Conservation (phyloP, 768 basidiomycete genomes). For the Boletales sp. region DNA sequence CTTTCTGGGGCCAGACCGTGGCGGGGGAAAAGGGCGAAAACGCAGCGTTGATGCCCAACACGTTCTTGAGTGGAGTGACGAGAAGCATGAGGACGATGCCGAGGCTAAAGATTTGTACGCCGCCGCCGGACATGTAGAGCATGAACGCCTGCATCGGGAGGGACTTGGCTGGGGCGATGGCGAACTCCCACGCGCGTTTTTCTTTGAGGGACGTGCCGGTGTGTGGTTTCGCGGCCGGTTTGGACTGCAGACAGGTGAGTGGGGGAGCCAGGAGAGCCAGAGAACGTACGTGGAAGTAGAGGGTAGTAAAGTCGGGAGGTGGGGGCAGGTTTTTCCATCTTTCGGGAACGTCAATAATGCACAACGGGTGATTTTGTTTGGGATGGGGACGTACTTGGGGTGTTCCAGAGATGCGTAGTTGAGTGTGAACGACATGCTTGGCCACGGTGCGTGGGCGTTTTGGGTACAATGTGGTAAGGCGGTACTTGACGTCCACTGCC, state of each 20-base stretch:
- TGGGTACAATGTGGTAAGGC: no score
- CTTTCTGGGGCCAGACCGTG: conserved; percentile 66
- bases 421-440: conserved; percentile 26
- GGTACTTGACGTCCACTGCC: no score
- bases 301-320: conserved; percentile 64
- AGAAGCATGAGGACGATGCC: conserved; percentile 95
- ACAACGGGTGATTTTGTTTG: background rate
- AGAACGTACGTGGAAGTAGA: conserved; percentile 18
- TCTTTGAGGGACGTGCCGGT: conserved; percentile 69
- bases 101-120: conserved; percentile 95
- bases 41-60: conserved; percentile 73
- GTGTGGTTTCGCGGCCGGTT: conserved; percentile 36
- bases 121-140: conserved; percentile 97
- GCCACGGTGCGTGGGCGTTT: no score
- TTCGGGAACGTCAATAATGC: background rate
- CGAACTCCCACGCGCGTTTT: conserved; percentile 83
- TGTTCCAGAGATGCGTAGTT: conserved; percentile 31
- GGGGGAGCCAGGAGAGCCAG: background rate
- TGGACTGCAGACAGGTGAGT: conserved; percentile 37
- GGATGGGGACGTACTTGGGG: conserved; percentile 15
- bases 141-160: conserved; percentile 98
- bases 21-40: conserved; percentile 60
- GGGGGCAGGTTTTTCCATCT: conserved; percentile 65
- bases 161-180: conserved; percentile 80
- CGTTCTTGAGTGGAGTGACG: conserved; percentile 79